phyloP scores from a whole-genome alignment of 345 rosid species.

The Pistacia atlantica region DNA sequence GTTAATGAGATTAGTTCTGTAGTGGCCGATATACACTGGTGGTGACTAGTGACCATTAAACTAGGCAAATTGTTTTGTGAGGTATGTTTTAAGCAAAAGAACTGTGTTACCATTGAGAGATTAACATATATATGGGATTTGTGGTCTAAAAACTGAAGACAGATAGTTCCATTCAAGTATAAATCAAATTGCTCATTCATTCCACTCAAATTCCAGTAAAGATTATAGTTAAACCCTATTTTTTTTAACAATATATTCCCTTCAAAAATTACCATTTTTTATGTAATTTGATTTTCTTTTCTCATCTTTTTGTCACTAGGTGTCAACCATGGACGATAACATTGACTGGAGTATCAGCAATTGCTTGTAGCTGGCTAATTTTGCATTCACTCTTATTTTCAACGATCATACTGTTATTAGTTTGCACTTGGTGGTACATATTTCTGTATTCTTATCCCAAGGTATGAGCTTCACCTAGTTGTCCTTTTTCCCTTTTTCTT shows the following conservation, averaged over 20 bases:
- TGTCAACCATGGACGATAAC: slow-evolving; percentile 97
- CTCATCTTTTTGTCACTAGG: slow-evolving; percentile 39
- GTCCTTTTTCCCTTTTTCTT: neutral
- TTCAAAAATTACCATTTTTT: neutral
- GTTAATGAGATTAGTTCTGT: neutral
- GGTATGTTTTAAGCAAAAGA: neutral
- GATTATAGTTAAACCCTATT: neutral
- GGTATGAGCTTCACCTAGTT: slow-evolving; percentile 35
- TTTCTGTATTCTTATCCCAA: slow-evolving; percentile 87
- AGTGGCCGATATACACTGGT: neutral
- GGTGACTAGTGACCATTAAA: neutral
- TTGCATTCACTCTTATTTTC: slow-evolving; percentile 65
- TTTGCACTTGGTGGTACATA: slow-evolving; percentile 83
- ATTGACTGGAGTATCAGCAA: slow-evolving; percentile 57
- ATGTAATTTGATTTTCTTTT: neutral
- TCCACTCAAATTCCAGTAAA: neutral
- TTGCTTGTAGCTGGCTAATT: slow-evolving; percentile 70
- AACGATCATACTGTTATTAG: slow-evolving; percentile 38
- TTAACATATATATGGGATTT: neutral
- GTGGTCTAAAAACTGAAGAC: neutral
- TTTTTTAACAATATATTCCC: neutral
- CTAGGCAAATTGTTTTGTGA: neutral
- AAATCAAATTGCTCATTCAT: neutral
- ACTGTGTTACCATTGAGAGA: neutral
- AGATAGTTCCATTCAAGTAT: neutral